These are phyloP conservation scores for Neoarthrinium moseri DNA, from an alignment of 2,329 filamentous ascomycete species.

Conservation along the genomic window DNA sequence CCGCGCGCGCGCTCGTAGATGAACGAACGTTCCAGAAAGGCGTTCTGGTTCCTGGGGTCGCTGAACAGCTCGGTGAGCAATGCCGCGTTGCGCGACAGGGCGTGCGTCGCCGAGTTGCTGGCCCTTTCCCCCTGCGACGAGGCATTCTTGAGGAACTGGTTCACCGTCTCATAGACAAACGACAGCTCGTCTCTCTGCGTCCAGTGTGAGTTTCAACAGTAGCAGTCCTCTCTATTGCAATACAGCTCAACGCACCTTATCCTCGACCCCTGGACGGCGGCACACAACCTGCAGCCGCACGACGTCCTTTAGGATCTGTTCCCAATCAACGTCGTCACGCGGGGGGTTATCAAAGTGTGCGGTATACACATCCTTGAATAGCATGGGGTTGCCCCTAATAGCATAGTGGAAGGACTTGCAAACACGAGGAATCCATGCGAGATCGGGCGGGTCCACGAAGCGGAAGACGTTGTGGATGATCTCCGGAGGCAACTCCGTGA, in stretches of 20 bases:
- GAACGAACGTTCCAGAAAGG: slow-evolving; percentile 63
- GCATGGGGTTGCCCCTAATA: slow-evolving; percentile 53
- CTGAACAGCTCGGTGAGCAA: slow-evolving; percentile 44
- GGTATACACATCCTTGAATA: slow-evolving; percentile 64
- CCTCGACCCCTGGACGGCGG: slow-evolving; percentile 22
- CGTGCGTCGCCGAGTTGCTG: slow-evolving; percentile 32
- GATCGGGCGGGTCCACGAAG: slow-evolving; percentile 54
- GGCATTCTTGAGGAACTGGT: slow-evolving; percentile 43
- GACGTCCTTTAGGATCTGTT: slow-evolving; percentile 41
- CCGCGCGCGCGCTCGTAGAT: slow-evolving; percentile 59
- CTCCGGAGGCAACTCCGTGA: slow-evolving; percentile 57
- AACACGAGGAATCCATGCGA: slow-evolving; percentile 49
- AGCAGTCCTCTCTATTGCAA: too few relatives aligned
- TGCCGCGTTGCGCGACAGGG: slow-evolving; percentile 45
- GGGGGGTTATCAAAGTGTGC: slow-evolving; percentile 46
- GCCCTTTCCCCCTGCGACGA: slow-evolving; percentile 30
- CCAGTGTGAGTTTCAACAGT: neutral
- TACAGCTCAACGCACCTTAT: slow-evolving; percentile 41
- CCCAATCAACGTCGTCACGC: slow-evolving; percentile 38
- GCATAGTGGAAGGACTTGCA: slow-evolving; percentile 54
- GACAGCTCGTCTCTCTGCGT: slow-evolving; percentile 41
- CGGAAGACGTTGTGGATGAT: slow-evolving; percentile 61
- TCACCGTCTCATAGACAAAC: slow-evolving; percentile 47
- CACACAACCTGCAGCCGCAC: slow-evolving; percentile 45
- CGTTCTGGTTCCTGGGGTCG: slow-evolving; percentile 50